Conservation (phyloP, 2,329 filamentous ascomycete genomes). For the Aspergillus glaucus region DNA sequence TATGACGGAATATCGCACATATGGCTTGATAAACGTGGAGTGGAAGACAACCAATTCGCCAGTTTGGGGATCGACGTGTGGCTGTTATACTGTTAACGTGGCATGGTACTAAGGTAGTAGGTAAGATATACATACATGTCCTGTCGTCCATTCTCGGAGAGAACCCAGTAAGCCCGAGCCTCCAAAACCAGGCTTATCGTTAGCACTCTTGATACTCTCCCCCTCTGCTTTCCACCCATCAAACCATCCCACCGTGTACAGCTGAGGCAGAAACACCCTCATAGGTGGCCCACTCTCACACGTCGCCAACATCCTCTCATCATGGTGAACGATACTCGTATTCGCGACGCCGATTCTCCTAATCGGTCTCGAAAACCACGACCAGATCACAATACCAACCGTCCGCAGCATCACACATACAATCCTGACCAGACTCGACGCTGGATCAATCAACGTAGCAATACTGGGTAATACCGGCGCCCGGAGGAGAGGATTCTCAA, state of each 20-base stretch:
- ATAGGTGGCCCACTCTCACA: slow-evolving; percentile 68
- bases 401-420: background rate
- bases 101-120: too few relatives aligned
- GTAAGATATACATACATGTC: slow-evolving; percentile 6
- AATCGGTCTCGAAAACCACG: slow-evolving; percentile 51
- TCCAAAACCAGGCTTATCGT: background rate
- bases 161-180: slow-evolving; percentile 28
- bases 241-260: slow-evolving; percentile 67
- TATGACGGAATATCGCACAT: slow-evolving; percentile 60
- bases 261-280: slow-evolving; percentile 54
- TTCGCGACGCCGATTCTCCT: slow-evolving; percentile 67
- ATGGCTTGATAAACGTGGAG: slow-evolving; percentile 59
- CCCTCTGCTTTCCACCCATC: slow-evolving; percentile 52
- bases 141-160: slow-evolving; percentile 9
- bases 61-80: slow-evolving; percentile 58
- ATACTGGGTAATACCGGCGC: slow-evolving; percentile 61
- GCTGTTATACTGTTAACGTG: slow-evolving; percentile 33
- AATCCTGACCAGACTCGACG: background rate
- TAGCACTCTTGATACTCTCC: slow-evolving; percentile 4
- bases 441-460: slow-evolving; percentile 25
- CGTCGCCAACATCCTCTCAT: slow-evolving; percentile 61
- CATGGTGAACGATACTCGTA: slow-evolving; percentile 60
- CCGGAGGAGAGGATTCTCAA: slow-evolving; percentile 41
- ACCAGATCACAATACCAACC: slow-evolving; percentile 46
- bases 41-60: slow-evolving; percentile 64